A percentile compares a stretch with the other conserved stretches of the same genome.
phyloP scores from a whole-genome alignment of 2,329 filamentous ascomycete genomes.

The Fusarium veterinarium region DNA sequence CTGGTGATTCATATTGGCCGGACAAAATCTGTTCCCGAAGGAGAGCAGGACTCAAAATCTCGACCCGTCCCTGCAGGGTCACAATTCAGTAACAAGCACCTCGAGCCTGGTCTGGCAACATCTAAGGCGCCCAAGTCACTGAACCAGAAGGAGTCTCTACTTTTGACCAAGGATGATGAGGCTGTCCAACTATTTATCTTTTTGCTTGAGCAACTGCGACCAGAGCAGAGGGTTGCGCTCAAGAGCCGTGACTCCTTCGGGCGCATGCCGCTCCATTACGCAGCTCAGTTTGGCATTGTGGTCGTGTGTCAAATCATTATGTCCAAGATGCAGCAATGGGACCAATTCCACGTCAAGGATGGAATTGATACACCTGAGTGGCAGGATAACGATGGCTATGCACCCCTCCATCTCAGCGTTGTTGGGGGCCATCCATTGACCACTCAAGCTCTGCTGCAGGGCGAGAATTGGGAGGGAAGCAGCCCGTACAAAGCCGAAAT shows the following conservation, averaged over 20 bases:
- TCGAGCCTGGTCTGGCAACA: conserved; percentile 81
- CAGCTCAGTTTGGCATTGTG: conserved; percentile 93
- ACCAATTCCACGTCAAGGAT: conserved; percentile 82
- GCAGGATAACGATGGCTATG: conserved; percentile 93
- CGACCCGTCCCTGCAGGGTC: conserved; percentile 61
- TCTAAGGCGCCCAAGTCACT: conserved; percentile 68
- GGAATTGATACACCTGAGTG: conserved; percentile 89
- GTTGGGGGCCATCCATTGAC: conserved; percentile 91
- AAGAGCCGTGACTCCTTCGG: conserved; percentile 80
- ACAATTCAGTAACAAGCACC: conserved; percentile 75
- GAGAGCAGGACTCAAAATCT: conserved; percentile 64
- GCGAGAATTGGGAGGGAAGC: conserved; percentile 79
- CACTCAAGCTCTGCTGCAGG: conserved; percentile 81
- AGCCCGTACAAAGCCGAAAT: conserved; percentile 71
- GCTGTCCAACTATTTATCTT: conserved; percentile 75
- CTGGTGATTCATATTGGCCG: conserved; percentile 92
- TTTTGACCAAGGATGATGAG: conserved; percentile 76
- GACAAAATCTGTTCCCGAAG: conserved; percentile 61
- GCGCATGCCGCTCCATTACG: conserved; percentile 89
- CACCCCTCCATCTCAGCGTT: conserved; percentile 91
- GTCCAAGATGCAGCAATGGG: conserved; percentile 89
- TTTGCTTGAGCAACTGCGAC: conserved; percentile 74
- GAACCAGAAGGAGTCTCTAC: conserved; percentile 74
- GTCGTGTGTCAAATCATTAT: conserved; percentile 91
- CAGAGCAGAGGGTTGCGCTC: conserved; percentile 75